Evolutionary conservation across 176 grass and related monocot species (phyloP).

Genomic region (Tillandsia leiboldiana): DNA sequence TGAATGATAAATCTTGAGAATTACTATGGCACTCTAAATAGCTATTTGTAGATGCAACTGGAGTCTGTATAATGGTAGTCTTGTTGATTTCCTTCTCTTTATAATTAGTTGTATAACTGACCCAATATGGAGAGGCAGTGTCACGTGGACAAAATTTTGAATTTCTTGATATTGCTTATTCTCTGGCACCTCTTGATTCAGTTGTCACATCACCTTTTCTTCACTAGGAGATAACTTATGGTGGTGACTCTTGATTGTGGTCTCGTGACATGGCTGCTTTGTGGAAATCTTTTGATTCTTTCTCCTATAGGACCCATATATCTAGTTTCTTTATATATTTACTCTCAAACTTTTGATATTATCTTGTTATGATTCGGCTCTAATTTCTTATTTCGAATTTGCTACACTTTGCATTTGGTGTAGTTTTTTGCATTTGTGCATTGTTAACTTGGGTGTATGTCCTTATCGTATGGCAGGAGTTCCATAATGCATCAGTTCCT

Average conservation of each 20-base stretch:
- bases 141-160: background rate
- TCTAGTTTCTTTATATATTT: too few species aligned
- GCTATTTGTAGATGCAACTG: background rate
- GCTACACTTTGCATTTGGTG: background rate
- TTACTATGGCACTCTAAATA: too few species aligned
- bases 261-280: too few species aligned
- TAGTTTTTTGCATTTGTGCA: background rate
- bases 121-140: background rate
- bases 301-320: too few species aligned
- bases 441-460: background rate
- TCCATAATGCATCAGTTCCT: slow-evolving; percentile 80
- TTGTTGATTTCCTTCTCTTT: background rate
- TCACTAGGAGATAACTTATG: background rate
- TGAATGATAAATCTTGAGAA: too few species aligned
- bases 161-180: background rate
- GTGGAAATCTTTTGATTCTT: too few species aligned
- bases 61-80: background rate
- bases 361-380: too few species aligned
- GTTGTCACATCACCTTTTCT: background rate
- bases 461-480: slow-evolving; percentile 44
- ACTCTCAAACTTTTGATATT: too few species aligned
- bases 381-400: background rate
- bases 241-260: too few species aligned
- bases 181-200: background rate
- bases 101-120: background rate